These are phyloP conservation scores for Harrya chromipes DNA, from an alignment of 768 basidiomycete species.

Conservation along the genomic window DNA sequence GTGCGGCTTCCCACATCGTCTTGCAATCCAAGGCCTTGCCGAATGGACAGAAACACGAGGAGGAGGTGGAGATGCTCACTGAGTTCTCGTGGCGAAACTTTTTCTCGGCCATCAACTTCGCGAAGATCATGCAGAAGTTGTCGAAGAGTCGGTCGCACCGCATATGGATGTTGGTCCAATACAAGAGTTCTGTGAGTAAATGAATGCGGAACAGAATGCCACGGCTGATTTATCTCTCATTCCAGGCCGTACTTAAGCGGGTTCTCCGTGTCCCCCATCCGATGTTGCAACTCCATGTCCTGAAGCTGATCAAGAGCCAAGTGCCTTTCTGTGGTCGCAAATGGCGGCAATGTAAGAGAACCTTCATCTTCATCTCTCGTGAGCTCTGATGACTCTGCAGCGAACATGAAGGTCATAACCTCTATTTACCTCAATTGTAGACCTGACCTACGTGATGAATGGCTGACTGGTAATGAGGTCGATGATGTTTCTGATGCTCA, in stretches of 20 bases:
- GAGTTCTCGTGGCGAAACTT: constrained; percentile 99
- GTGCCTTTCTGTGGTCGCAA: constrained; percentile 97
- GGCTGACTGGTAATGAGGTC: constrained; percentile 90
- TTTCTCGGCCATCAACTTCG: constrained; percentile 95
- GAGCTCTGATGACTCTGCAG: constrained; percentile 41
- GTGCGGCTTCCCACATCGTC: constrained; percentile 56
- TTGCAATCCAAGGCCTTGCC: constrained; percentile 56
- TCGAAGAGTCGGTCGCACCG: constrained; percentile 93
- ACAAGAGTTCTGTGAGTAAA: constrained; percentile 87
- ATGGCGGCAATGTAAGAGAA: constrained; percentile 87
- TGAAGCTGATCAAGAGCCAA: constrained; percentile 98
- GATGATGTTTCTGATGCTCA: constrained; percentile 92
- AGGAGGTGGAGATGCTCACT: constrained; percentile 88
- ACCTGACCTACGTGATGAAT: constrained; percentile 95
- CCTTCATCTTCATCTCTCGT: background rate
- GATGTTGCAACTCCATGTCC: constrained; percentile 87
- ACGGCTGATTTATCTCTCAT: constrained; percentile 17
- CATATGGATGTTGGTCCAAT: constrained; percentile 94
- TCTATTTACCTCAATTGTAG: constrained; percentile 97
- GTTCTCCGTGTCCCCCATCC: constrained; percentile 93
- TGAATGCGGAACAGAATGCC: background rate
- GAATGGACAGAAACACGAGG: constrained; percentile 72
- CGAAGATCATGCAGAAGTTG: constrained; percentile 96
- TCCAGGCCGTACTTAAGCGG: constrained; percentile 90
- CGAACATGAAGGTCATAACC: constrained; percentile 99